Conservation (phyloP, 495 filamentous ascomycete genomes). For the Aspergillus egyptiacus region DNA sequence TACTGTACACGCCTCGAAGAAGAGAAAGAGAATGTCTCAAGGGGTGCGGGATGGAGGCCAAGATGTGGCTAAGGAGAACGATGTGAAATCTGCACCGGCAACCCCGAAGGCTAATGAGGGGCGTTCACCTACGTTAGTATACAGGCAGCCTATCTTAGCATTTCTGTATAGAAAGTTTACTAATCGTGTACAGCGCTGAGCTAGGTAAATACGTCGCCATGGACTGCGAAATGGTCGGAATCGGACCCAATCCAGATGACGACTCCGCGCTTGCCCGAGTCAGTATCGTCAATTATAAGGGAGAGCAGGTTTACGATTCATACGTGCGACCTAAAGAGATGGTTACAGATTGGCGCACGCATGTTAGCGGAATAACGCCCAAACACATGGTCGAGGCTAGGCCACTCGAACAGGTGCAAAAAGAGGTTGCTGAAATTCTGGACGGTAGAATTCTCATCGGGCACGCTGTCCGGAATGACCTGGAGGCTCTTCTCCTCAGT, state of each 20-base stretch:
- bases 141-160: background rate
- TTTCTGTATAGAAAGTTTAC: background rate
- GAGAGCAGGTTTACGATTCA: constrained; percentile 82
- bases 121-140: constrained; percentile 39
- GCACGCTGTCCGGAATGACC: constrained; percentile 83
- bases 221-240: constrained; percentile 98
- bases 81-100: constrained; percentile 22
- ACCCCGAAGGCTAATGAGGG: constrained; percentile 46
- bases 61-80: constrained; percentile 14
- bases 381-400: constrained; percentile 63
- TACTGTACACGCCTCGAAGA: constrained; percentile 12
- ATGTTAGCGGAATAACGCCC: constrained; percentile 71
- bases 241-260: constrained; percentile 59
- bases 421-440: constrained; percentile 64
- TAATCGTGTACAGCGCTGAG: constrained; percentile 36
- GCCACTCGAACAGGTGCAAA: constrained; percentile 67
- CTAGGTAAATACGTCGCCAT: constrained; percentile 84
- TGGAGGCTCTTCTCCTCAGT: constrained; percentile 65
- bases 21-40: constrained; percentile 34
- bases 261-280: constrained; percentile 75
- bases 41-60: constrained; percentile 4
- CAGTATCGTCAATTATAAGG: constrained; percentile 87
- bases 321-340: constrained; percentile 72
- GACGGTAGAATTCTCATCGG: constrained; percentile 72
- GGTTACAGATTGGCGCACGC: constrained; percentile 85